These are phyloP conservation scores for Ochetophila trinervis DNA, from an alignment of 306 rosid genomes.

Conservation along the genomic window DNA sequence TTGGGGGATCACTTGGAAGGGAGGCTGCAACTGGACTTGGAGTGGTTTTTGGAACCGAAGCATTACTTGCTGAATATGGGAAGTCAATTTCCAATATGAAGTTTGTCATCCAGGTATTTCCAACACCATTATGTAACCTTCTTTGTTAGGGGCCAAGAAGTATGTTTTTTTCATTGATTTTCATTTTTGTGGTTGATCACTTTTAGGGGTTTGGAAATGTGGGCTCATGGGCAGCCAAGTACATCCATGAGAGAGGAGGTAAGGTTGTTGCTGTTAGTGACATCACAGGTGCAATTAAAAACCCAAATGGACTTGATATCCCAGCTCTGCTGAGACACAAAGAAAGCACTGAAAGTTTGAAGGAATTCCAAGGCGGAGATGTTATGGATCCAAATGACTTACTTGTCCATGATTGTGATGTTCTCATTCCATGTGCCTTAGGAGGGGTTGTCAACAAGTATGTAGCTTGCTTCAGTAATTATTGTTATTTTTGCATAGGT, in stretches of 20 bases:
- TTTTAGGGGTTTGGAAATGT: slow-evolving; percentile 69
- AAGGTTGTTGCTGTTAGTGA: slow-evolving; percentile 70
- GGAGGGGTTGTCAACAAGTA: slow-evolving; percentile 70
- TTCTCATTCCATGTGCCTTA: slow-evolving; percentile 71
- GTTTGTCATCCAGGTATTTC: slow-evolving; percentile 62
- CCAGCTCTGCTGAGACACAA: slow-evolving; percentile 50
- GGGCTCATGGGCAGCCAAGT: slow-evolving; percentile 73
- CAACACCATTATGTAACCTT: not conserved
- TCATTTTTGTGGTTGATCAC: not conserved
- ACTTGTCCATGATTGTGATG: slow-evolving; percentile 70
- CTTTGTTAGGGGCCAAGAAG: not conserved
- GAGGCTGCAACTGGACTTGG: slow-evolving; percentile 78
- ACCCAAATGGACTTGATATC: slow-evolving; percentile 59
- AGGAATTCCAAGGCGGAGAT: slow-evolving; percentile 50
- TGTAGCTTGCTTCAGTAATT: slow-evolving; percentile 7
- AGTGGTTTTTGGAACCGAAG: slow-evolving; percentile 56
- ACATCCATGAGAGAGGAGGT: slow-evolving; percentile 60
- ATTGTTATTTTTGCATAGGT: not conserved
- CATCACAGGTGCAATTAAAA: slow-evolving; percentile 61
- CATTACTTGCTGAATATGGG: slow-evolving; percentile 60
- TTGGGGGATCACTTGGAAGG: slow-evolving; percentile 76
- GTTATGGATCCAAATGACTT: slow-evolving; percentile 51
- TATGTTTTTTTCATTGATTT: not conserved
- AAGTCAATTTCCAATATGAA: slow-evolving; percentile 45
- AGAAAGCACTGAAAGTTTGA: slow-evolving; percentile 29